Base-by-base conservation (phyloP, 2,329 filamentous ascomycete genomes). In the Pseudopyricularia cyperi region DNA sequence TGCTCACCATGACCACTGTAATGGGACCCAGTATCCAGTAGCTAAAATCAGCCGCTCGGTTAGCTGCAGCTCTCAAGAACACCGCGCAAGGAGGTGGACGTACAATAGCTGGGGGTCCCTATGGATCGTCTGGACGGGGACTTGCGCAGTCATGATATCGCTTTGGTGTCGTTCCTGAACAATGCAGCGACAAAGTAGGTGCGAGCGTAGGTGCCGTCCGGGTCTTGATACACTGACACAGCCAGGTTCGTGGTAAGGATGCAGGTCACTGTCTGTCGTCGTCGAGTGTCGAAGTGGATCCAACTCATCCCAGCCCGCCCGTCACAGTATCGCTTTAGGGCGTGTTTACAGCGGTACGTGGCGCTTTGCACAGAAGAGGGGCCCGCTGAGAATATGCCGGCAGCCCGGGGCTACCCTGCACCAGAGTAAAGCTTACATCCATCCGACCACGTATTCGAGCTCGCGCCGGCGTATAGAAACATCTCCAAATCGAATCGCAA, bases 21-120 rank as follows among this genome's bases (percentile, higher is more conserved):
- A 98, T 98, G 56, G 93, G 93, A 57, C 96, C 84, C 55, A 98
- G 77, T 70, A 98, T 98, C 93, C 93, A 98, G 77, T 96, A 97
- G 73, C 93, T 98, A 62, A 52, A 28, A 26, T 8, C 28, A 4
- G 14, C 26, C n/a, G 8, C 33, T 50, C 17, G 39, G 48, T 22
- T 32, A 15, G 14, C 14, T 17, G 15, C 15, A 14, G 7, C 17
- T 3, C 15, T 6, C n/a, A n/a, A 37, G 5, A 22, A 9, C 34
- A 14, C 35, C 35, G 17, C 15, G n/a, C 15, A 28, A 46, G 11
- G 37, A 12, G 24, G 22, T 9, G 15, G 51, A 69, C 87, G 65
- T 74, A 97, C 93, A 98, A 95, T 58, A 98, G 77, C 71, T 95
- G 90, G 64, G 93, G 91, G 85, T 98, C 94, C 80, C 93, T 73